phyloP scores from a whole-genome alignment of 805 yeast genomes.

The Nakazawaea wyomingensis region DNA sequence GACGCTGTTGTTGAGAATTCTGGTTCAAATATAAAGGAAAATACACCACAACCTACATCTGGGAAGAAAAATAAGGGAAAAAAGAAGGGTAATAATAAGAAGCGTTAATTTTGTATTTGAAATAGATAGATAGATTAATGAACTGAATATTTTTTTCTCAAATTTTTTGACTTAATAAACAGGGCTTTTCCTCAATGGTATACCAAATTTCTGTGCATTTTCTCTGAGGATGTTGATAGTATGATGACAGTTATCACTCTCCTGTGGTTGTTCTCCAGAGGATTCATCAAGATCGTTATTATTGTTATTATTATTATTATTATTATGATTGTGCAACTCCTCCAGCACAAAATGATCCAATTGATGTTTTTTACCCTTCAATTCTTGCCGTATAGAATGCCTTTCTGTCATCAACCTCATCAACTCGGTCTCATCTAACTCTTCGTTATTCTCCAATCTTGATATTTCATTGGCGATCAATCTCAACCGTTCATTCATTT shows the following conservation, averaged over 20 bases:
- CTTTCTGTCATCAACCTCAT: constrained; percentile 5
- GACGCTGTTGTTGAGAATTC: constrained; percentile 2
- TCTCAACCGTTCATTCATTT: background rate
- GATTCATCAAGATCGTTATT: background rate
- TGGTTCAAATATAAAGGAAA: constrained; percentile 9
- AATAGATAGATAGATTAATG: too few relatives aligned
- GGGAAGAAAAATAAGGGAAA: constrained; percentile 6
- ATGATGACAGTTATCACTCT: constrained; percentile 10
- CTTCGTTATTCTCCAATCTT: constrained; percentile 1
- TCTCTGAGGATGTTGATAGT: constrained; percentile 6
- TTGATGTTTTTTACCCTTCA: background rate
- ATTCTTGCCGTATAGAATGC: background rate
- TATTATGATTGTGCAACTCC: too few relatives aligned
- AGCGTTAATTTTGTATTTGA: too few relatives aligned
- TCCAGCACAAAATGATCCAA: background rate
- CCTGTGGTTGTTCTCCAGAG: background rate
- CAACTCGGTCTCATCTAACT: constrained; percentile 1
- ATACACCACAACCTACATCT: constrained; percentile 6
- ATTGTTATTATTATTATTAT: background rate
- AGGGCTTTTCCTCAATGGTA: constrained; percentile 2
- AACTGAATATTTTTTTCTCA: too few relatives aligned
- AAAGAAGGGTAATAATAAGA: constrained; percentile 8
- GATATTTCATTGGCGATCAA: constrained; percentile 1
- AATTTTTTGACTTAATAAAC: background rate
- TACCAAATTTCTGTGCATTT: constrained; percentile 11